Base-by-base conservation (phyloP, 306 rosid genomes). In the Prinsepia uniflora region DNA sequence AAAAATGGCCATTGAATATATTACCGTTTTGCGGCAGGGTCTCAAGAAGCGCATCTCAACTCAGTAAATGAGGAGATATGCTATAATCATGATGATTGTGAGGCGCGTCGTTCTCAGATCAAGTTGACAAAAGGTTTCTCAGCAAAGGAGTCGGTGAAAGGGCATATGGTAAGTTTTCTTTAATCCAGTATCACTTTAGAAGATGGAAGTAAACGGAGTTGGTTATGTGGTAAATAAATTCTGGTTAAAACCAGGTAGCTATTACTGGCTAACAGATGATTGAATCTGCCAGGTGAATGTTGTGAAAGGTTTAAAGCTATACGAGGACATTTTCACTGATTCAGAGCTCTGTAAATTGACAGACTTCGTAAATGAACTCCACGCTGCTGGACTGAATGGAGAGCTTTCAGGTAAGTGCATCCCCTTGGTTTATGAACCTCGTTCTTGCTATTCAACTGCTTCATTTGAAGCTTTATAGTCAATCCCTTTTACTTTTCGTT, bases 51-150 rank as follows among this genome's bases (percentile, higher is more conserved):
- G 81, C 96, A 75, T 62, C 76, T 85, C 54, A 86, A 53, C 58
- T 46, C 72, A 54, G 79, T 72, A 73, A 82, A 78, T 59, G 65
- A 45, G 36, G 84, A 85, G 60, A 76, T 95, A 75, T 95, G 97
- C 64, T 71, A 80, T 49, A 84, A 95, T 76, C 99, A 95, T 79
- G 96, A 83, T 53, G 96, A 87, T 48, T 95, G 99, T 48, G 99
- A 84, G 69, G 96, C 90, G 66, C 96, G 97, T 72, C 63, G 81
- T n/a, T 62, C 82, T 19, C 96, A 82, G 72, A 84, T 95, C 75
- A 91, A 89, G 74, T 81, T 91, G 81, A 95, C 96, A 4, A 95
- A 95, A 82, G 99, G 99, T 68, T 95, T 95, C 83, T 72, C 95
- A 40, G 97, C 99, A 58, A 95, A 95, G 80, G 99, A 95, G 79